Conservation (phyloP, 208 protist genomes). For the Acanthamoeba divionensis region DNA sequence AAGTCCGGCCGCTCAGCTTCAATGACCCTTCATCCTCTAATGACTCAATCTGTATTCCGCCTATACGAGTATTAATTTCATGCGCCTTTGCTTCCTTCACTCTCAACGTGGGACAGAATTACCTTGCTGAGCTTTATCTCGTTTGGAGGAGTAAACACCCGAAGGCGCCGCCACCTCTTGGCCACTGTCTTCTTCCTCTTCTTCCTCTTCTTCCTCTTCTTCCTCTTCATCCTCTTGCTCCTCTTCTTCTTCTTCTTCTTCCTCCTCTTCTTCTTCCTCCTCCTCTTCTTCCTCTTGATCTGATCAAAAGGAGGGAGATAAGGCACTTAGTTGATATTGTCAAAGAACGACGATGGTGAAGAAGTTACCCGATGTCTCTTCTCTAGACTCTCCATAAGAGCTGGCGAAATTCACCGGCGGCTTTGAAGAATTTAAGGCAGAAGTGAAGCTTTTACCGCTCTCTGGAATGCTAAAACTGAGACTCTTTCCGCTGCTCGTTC, state of each 20-base stretch:
- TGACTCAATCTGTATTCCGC: no score
- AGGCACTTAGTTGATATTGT: neutral
- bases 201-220: neutral
- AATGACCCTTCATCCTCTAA: no score
- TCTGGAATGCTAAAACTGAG: neutral
- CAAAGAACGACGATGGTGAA: neutral
- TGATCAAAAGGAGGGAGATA: neutral
- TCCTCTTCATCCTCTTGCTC: neutral
- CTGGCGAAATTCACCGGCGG: neutral
- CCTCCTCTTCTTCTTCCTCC: neutral
- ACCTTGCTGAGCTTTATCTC: no score
- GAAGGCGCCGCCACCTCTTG: no score
- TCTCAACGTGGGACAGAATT: no score
- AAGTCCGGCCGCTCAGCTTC: no score
- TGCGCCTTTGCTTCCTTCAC: no score
- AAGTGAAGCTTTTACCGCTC: neutral
- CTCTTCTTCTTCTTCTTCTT: neutral
- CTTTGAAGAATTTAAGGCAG: neutral
- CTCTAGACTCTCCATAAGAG: neutral
- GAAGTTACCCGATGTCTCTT: neutral
- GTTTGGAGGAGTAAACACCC: no score
- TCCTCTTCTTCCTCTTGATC: neutral
- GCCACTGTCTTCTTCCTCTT: neutral
- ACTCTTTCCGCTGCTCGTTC: neutral
- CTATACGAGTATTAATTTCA: no score